Evolutionary conservation across 2,329 filamentous ascomycete species (phyloP).

Genomic region (Colletotrichum sidae): DNA sequence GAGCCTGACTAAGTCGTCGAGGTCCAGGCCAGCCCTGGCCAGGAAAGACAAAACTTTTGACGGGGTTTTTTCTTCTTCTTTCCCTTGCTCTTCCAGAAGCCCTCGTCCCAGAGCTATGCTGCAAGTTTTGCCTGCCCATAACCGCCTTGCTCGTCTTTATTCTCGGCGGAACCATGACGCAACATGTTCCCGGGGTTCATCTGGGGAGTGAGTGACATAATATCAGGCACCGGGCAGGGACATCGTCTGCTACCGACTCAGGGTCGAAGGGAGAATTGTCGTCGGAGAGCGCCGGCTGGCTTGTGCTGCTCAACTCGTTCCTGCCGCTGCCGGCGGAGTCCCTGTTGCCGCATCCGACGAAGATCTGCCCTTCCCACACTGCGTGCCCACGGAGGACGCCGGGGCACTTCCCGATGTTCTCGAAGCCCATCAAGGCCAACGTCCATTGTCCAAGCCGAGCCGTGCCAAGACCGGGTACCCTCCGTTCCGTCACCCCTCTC

Average conservation of each 20-base stretch:
- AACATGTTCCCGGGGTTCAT: too few species aligned
- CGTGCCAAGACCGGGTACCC: slow-evolving; percentile 21
- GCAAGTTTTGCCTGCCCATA: too few species aligned
- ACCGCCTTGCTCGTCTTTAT: too few species aligned
- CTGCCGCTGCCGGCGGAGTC: slow-evolving; percentile 2
- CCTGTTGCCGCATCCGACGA: slow-evolving; percentile 21
- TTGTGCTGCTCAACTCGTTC: background rate
- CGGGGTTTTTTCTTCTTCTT: too few species aligned
- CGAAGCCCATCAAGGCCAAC: slow-evolving; percentile 21
- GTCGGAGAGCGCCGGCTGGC: background rate
- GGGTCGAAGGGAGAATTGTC: background rate
- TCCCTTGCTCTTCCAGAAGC: too few species aligned
- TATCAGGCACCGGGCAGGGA: slow-evolving; percentile 9
- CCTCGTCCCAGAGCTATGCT: too few species aligned
- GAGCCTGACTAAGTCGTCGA: too few species aligned
- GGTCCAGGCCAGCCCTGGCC: too few species aligned
- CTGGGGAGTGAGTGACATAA: too few species aligned
- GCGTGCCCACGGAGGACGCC: too few species aligned
- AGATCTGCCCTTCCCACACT: background rate
- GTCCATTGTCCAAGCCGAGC: slow-evolving; percentile 1
- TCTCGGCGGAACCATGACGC: too few species aligned
- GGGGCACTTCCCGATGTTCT: slow-evolving; percentile 20
- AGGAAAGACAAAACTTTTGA: too few species aligned
- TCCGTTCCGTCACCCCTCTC: slow-evolving; percentile 16
- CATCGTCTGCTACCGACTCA: slow-evolving; percentile 28